Conservation (phyloP, 495 filamentous ascomycete species). For the Podospora anserina region DNA sequence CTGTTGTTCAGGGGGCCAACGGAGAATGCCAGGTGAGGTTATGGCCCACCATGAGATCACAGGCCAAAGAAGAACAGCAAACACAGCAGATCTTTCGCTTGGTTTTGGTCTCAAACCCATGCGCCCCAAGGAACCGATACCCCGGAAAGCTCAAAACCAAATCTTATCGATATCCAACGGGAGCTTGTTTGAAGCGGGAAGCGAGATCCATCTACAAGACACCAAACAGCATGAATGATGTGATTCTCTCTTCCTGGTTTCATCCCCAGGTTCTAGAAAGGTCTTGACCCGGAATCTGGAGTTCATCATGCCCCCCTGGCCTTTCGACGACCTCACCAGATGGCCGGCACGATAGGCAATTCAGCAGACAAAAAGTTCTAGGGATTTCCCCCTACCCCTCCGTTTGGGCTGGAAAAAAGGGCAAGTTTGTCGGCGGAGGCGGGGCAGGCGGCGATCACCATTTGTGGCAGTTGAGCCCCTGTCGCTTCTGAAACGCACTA, state of each 20-base stretch:
- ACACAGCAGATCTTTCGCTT: background rate
- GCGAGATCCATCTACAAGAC: background rate
- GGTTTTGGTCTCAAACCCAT: slow-evolving; percentile 10
- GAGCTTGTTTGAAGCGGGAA: background rate
- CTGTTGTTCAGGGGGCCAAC: background rate
- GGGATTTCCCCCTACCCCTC: background rate
- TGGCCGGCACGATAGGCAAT: background rate
- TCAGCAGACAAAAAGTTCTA: background rate
- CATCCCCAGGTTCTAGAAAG: background rate
- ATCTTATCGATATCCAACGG: background rate
- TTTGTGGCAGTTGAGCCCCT: slow-evolving; percentile 17
- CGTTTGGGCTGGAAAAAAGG: background rate
- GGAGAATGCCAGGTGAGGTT: background rate
- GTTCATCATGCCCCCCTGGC: background rate
- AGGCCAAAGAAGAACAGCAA: background rate
- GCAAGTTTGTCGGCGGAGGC: slow-evolving; percentile 1
- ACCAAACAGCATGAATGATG: background rate
- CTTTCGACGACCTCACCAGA: background rate
- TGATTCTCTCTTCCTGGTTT: background rate
- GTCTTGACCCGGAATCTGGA: background rate
- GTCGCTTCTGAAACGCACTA: slow-evolving; percentile 29
- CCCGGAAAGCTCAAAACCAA: slow-evolving; percentile 7
- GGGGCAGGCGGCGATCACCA: slow-evolving; percentile 21
- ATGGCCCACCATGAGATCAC: background rate
- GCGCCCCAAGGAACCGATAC: slow-evolving; percentile 13